phyloP scores from a whole-genome alignment of 2,329 filamentous ascomycete species.

The Lasiodiplodia sp. region DNA sequence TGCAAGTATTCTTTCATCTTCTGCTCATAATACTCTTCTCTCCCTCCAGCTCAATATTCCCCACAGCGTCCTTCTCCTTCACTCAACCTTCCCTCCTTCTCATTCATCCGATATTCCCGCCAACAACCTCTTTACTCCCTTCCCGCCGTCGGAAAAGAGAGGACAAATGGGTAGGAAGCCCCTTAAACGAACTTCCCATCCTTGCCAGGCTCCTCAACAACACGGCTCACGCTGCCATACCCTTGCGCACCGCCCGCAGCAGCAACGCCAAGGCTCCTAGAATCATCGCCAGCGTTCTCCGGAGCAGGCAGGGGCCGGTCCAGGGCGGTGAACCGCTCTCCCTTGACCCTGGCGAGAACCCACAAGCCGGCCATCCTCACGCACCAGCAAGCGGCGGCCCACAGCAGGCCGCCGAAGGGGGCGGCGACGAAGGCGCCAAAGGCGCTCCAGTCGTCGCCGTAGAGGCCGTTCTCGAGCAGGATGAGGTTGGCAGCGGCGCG shows the following conservation, averaged over 20 bases:
- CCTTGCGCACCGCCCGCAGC: neutral
- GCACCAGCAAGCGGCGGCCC: conserved; percentile 68
- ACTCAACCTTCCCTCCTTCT: neutral
- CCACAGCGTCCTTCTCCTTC: neutral
- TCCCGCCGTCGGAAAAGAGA: neutral
- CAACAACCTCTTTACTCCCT: neutral
- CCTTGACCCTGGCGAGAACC: conserved; percentile 62
- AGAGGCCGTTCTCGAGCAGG: conserved; percentile 75
- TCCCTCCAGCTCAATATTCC: neutral
- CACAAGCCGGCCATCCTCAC: conserved; percentile 68
- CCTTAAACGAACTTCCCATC: conserved; percentile 2
- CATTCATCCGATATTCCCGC: neutral
- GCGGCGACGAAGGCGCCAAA: conserved; percentile 84
- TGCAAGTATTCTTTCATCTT: neutral
- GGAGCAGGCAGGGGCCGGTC: conserved; percentile 58
- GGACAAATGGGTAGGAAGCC: neutral
- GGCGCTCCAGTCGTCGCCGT: conserved; percentile 78
- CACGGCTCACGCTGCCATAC: conserved; percentile 6
- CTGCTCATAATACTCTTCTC: neutral
- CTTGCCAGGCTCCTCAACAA: conserved; percentile 11
- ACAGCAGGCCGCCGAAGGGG: conserved; percentile 76
- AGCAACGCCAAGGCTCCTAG: neutral
- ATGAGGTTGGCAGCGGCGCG: conserved; percentile 70
- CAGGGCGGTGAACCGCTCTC: conserved; percentile 70
- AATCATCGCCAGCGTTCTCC: neutral